Conservation (phyloP, 129 eudicot species). For the Tagetes patula region DNA sequence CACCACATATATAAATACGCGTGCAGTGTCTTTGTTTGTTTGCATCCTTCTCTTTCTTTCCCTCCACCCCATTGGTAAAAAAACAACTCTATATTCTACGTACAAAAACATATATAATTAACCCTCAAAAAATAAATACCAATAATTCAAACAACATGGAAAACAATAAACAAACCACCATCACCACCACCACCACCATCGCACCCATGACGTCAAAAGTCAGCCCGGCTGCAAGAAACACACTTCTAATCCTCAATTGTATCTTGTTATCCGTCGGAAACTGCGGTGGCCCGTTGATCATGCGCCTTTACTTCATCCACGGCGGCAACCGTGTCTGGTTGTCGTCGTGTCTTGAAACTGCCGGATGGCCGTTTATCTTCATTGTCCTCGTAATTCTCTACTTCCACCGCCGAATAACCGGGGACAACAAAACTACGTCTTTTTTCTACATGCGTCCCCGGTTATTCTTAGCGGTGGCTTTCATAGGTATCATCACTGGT, state of each 20-base stretch:
- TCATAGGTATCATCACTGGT: slow-evolving; percentile 42
- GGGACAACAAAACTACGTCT: slow-evolving; percentile 3
- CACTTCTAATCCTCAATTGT: slow-evolving; percentile 34
- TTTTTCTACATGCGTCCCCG: slow-evolving; percentile 31
- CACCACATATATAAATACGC: not conserved
- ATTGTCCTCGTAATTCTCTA: slow-evolving; percentile 33
- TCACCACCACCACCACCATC: slow-evolving; percentile 8
- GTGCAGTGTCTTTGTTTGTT: not conserved
- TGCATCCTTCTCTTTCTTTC: not conserved
- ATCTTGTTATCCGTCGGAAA: slow-evolving; percentile 41
- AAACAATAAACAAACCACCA: not conserved
- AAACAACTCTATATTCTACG: not conserved
- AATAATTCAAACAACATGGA: not conserved
- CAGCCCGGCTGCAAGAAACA: slow-evolving; percentile 21
- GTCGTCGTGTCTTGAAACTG: slow-evolving; percentile 43
- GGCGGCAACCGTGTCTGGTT: slow-evolving; percentile 54
- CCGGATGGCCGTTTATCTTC: slow-evolving; percentile 38
- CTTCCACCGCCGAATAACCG: slow-evolving; percentile 29
- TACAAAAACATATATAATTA: not conserved
- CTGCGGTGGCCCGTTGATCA: slow-evolving; percentile 44
- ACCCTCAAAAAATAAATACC: not conserved
- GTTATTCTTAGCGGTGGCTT: slow-evolving; percentile 26
- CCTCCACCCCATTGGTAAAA: slow-evolving; percentile 3
- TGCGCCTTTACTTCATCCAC: slow-evolving; percentile 45
- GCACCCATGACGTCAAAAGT: slow-evolving; percentile 20